A percentile compares a stretch with the other conserved stretches of the same genome.
Evolutionary conservation across 2,329 filamentous ascomycete species (phyloP).

Genomic region (Ceratocystiopsis minuta): DNA sequence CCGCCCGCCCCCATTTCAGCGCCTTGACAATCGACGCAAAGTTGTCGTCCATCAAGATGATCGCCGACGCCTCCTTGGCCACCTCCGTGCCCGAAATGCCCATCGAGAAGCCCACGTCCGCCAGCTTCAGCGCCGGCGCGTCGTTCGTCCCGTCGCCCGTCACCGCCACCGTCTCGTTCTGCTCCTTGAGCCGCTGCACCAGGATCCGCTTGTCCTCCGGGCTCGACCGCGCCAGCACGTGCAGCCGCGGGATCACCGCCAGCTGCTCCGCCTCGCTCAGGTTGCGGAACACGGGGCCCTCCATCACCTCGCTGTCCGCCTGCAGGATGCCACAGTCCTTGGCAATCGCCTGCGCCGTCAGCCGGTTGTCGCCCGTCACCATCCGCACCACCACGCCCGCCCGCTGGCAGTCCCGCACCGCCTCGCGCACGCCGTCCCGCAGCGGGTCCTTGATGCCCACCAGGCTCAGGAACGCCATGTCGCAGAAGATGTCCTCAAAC

Average conservation of each 20-base stretch:
- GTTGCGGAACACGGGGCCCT: slow-evolving; percentile 62
- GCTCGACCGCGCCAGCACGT: slow-evolving; percentile 56
- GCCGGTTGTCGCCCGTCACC: slow-evolving; percentile 70
- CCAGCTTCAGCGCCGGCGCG: slow-evolving; percentile 61
- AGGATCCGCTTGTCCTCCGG: slow-evolving; percentile 62
- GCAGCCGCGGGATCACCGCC: slow-evolving; percentile 48
- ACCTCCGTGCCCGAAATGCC: slow-evolving; percentile 70
- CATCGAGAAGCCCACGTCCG: slow-evolving; percentile 75
- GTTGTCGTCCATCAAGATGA: slow-evolving; percentile 78
- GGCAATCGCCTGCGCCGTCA: slow-evolving; percentile 64
- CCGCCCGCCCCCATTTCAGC: slow-evolving; percentile 61
- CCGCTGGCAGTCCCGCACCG: slow-evolving; percentile 53
- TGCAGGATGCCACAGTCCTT: slow-evolving; percentile 61
- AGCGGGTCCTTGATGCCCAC: slow-evolving; percentile 72
- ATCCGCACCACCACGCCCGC: slow-evolving; percentile 68
- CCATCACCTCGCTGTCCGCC: slow-evolving; percentile 51
- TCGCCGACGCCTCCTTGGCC: slow-evolving; percentile 69
- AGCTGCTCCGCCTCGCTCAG: slow-evolving; percentile 46
- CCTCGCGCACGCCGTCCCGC: slow-evolving; percentile 54
- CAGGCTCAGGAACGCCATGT: slow-evolving; percentile 51
- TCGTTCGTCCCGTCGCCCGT: slow-evolving; percentile 77
- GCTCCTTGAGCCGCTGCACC: slow-evolving; percentile 51
- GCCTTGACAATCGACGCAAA: slow-evolving; percentile 76
- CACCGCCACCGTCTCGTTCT: slow-evolving; percentile 62
- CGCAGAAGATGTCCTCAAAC: slow-evolving; percentile 48